Percentiles rank a stretch among this genome's conserved stretches.
Evolutionary conservation across 176 grass and related monocot genomes (phyloP).

Genomic region (Aegilops tauschii): DNA sequence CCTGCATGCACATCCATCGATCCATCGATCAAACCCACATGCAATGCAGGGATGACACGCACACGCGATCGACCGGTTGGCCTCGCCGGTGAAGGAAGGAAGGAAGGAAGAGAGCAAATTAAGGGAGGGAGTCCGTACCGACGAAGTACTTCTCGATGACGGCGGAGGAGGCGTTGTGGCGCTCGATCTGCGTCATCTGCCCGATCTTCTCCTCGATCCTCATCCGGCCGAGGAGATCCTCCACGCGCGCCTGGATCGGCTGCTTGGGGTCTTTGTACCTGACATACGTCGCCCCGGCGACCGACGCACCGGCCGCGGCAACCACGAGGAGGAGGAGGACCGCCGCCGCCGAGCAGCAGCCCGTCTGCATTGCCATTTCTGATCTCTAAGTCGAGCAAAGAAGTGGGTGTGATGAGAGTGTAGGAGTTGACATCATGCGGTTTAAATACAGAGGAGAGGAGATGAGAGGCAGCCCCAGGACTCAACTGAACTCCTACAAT

Average conservation of each 20-base stretch:
- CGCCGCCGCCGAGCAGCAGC: background rate
- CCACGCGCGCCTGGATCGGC: conserved; percentile 47
- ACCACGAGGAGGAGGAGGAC: conserved; percentile 17
- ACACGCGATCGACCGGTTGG: no score
- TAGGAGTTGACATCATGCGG: no score
- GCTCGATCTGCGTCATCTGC: conserved; percentile 80
- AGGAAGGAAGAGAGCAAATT: background rate
- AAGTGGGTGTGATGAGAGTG: background rate
- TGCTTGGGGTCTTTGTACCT: conserved; percentile 64
- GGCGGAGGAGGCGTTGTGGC: conserved; percentile 41
- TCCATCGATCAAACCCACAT: background rate
- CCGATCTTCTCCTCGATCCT: conserved; percentile 83
- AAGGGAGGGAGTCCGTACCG: conserved; percentile 1
- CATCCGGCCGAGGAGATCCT: conserved; percentile 62
- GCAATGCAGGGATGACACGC: no score
- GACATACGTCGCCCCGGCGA: conserved; percentile 12
- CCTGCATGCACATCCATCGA: conserved; percentile 27
- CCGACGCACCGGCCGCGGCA: background rate
- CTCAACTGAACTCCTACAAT: background rate
- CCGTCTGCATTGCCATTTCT: background rate
- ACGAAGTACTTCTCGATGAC: conserved; percentile 69
- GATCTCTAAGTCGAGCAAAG: background rate
- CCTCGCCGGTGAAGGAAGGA: background rate
- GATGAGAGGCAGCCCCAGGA: background rate
- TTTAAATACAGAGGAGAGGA: background rate